These are phyloP conservation scores for Yamadazyma kitorensis DNA, from an alignment of 805 yeast species.

Conservation along the genomic window DNA sequence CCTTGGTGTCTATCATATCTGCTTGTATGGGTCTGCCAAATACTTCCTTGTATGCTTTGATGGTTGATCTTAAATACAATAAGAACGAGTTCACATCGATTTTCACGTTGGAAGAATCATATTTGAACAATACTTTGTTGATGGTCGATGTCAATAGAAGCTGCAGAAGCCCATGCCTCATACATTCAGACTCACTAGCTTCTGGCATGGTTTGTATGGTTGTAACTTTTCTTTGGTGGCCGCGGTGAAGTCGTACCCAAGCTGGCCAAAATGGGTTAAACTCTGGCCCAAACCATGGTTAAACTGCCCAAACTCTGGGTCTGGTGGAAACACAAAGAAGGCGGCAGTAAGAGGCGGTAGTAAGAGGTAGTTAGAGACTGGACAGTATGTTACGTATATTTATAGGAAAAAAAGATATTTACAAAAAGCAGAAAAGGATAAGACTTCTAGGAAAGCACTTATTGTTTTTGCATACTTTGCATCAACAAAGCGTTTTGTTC, in stretches of 20 bases:
- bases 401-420: no score
- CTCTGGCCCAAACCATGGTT: no score
- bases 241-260: no score
- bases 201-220: no score
- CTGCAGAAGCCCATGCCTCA: constrained; percentile 11
- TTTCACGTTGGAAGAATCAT: constrained; percentile 10
- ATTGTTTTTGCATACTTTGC: constrained; percentile 53
- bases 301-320: no score
- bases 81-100: constrained; percentile 10
- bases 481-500: constrained; percentile 86
- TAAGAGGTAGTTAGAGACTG: no score
- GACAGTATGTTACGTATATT: no score
- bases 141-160: constrained; percentile 13
- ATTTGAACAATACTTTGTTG: constrained; percentile 8
- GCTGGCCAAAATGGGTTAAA: no score
- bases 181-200: constrained; percentile 11
- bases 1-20: constrained; percentile 10
- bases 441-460: no score
- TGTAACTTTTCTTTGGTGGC: no score
- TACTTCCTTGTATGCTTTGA: constrained; percentile 7
- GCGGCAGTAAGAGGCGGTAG: no score
- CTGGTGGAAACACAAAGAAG: background rate
- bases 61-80: constrained; percentile 6
- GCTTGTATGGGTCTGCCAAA: constrained; percentile 12
- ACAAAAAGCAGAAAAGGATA: no score